Evolutionary conservation across 805 yeast genomes (phyloP).

Genomic region (Nematodospora valgi): DNA sequence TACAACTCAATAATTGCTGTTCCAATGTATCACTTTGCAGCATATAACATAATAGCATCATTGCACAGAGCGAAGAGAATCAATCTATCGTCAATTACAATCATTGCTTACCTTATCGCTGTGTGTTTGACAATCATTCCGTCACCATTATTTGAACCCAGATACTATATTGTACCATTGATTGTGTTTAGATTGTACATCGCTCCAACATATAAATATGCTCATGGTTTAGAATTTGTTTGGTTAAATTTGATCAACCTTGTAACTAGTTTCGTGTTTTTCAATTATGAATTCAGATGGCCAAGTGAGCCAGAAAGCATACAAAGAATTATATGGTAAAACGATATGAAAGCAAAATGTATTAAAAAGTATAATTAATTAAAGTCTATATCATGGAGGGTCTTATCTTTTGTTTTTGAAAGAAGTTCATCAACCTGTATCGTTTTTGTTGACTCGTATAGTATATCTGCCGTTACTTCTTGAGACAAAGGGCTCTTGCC

Average conservation of each 20-base stretch:
- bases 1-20: slow-evolving; percentile 48
- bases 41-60: slow-evolving; percentile 26
- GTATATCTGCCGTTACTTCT: slow-evolving; percentile 3
- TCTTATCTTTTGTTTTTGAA: too few relatives aligned
- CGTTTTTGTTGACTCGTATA: neutral
- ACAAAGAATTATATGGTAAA: slow-evolving; percentile 89
- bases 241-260: slow-evolving; percentile 63
- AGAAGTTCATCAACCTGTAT: too few relatives aligned
- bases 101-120: slow-evolving; percentile 50
- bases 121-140: slow-evolving; percentile 67
- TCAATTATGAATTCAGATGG: slow-evolving; percentile 67
- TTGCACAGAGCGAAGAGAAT: slow-evolving; percentile 12
- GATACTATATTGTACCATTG: slow-evolving; percentile 84
- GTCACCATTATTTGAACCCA: slow-evolving; percentile 90
- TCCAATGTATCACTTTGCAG: slow-evolving; percentile 69
- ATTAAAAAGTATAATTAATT: slow-evolving; percentile 1
- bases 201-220: slow-evolving; percentile 15
- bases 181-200: slow-evolving; percentile 64
- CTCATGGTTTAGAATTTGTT: slow-evolving; percentile 51
- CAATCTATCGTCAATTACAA: slow-evolving; percentile 32
- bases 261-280: slow-evolving; percentile 52
- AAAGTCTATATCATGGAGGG: slow-evolving; percentile 4
- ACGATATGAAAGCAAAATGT: neutral
- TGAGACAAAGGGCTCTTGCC: slow-evolving; percentile 8
- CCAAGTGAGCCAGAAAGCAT: slow-evolving; percentile 47